Evolutionary conservation across 2,329 filamentous ascomycete species (phyloP).

Genomic region (Colletotrichum sp.): DNA sequence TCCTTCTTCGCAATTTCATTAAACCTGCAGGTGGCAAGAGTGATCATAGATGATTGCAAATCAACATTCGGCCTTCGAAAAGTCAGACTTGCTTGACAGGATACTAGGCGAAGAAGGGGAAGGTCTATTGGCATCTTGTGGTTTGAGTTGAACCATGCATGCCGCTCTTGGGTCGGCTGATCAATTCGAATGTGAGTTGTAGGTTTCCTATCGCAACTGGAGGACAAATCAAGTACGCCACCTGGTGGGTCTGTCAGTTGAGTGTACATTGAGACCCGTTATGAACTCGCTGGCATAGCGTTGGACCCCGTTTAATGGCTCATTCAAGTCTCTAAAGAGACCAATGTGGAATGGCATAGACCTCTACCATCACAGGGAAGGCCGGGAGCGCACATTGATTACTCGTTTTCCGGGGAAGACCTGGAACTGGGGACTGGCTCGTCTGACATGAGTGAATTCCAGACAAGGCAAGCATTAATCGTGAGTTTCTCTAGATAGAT

Average conservation of each 20-base stretch:
- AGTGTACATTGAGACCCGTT: neutral
- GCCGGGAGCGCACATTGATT: neutral
- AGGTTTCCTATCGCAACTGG: neutral
- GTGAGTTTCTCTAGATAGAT: neutral
- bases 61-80: neutral
- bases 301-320: neutral
- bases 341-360: neutral
- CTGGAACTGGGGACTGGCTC: neutral
- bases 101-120: neutral
- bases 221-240: neutral
- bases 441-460: neutral
- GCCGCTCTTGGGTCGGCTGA: neutral
- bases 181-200: neutral
- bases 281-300: neutral
- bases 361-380: neutral
- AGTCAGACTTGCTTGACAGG: neutral
- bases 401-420: neutral
- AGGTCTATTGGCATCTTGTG: neutral
- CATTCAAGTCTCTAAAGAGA: neutral
- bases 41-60: neutral
- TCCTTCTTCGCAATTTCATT: neutral
- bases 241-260: neutral
- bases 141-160: neutral
- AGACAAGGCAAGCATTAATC: neutral
- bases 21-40: neutral